Conservation (phyloP, 257 asterid genomes). For the Przewalskia tangutica region DNA sequence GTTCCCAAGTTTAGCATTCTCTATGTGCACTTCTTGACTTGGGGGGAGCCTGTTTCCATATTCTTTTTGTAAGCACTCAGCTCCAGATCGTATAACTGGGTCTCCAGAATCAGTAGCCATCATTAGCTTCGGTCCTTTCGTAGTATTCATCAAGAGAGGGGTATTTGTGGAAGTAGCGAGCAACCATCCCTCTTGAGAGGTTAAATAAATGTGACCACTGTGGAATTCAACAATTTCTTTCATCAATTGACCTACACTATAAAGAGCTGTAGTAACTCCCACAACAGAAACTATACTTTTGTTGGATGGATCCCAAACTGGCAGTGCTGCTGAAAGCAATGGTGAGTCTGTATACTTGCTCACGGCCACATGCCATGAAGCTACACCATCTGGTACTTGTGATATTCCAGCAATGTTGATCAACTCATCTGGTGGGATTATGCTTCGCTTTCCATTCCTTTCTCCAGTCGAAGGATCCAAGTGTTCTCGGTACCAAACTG, state of each 20-base stretch:
- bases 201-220: constrained; percentile 78
- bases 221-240: constrained; percentile 82
- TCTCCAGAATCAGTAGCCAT: constrained; percentile 74
- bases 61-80: constrained; percentile 48
- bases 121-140: constrained; percentile 56
- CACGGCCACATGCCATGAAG: constrained; percentile 90
- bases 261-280: constrained; percentile 85
- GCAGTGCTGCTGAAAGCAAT: constrained; percentile 81
- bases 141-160: constrained; percentile 55
- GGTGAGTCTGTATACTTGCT: constrained; percentile 84
- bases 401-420: constrained; percentile 88
- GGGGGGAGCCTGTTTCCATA: constrained; percentile 52
- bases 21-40: constrained; percentile 71
- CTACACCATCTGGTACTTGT: constrained; percentile 85
- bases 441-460: constrained; percentile 43
- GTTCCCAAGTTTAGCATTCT: constrained; percentile 63
- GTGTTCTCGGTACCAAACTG: constrained; percentile 75
- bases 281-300: constrained; percentile 79
- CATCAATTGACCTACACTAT: constrained; percentile 87
- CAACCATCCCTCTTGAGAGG: constrained; percentile 94
- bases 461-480: constrained; percentile 68
- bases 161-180: constrained; percentile 75
- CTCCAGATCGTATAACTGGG: constrained; percentile 61
- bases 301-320: constrained; percentile 68
- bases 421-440: constrained; percentile 66